phyloP scores from a whole-genome alignment of 352 stramenopile genomes.

The Nothophytophthora sp. region DNA sequence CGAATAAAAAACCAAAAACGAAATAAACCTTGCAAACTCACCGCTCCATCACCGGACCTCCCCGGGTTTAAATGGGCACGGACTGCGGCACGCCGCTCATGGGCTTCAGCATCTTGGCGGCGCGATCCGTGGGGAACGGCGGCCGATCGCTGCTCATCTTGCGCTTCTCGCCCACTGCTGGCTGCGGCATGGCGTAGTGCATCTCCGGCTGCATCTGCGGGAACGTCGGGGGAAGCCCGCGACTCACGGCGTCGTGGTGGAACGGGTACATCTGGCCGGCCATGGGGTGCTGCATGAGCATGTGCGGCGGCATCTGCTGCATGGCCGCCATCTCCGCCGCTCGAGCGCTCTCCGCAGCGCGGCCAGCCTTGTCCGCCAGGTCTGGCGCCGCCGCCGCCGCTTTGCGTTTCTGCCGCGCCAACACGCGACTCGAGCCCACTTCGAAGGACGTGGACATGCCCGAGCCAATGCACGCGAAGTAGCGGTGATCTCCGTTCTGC shows the following conservation, averaged over 20 bases:
- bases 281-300: conserved; percentile 39
- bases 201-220: conserved; percentile 36
- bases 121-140: conserved; percentile 31
- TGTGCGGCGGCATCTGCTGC: conserved; percentile 24
- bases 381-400: conserved; percentile 45
- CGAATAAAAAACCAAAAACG: conserved; percentile 27
- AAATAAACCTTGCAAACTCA: conserved; percentile 17
- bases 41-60: too few species aligned
- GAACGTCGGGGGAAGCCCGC: conserved; percentile 51
- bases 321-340: conserved; percentile 31
- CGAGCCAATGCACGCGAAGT: conserved; percentile 86
- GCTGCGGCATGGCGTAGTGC: conserved; percentile 31
- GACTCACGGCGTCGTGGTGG: conserved; percentile 34
- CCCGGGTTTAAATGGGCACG: conserved; percentile 37
- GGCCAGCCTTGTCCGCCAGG: conserved; percentile 11
- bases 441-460: conserved; percentile 88
- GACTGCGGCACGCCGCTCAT: conserved; percentile 36
- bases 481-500: conserved; percentile 66
- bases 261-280: conserved; percentile 29
- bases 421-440: conserved; percentile 80
- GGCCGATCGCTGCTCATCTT: conserved; percentile 49
- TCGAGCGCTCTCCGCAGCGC: too few species aligned
- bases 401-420: conserved; percentile 86
- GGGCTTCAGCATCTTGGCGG: conserved; percentile 44
- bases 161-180: conserved; percentile 42